Base-by-base conservation (phyloP, 2,329 filamentous ascomycete genomes). In the Plectosphaerella sp. region DNA sequence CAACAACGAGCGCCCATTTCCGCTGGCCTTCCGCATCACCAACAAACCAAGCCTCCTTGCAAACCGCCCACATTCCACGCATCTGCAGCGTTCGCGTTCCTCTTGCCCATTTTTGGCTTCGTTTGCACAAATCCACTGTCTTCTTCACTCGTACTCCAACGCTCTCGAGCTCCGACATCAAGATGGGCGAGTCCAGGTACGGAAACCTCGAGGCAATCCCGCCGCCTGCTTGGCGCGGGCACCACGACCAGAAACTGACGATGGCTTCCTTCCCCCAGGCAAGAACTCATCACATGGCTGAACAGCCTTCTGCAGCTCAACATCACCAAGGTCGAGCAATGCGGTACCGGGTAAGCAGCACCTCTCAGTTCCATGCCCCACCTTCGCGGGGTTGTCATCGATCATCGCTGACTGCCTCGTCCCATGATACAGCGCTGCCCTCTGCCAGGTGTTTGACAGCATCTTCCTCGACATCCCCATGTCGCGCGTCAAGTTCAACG, bases 291-390 rank as follows among this genome's bases (percentile, higher is more conserved):
- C 63, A 83, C 86, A 75, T 99, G 94, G 94, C 79, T 97, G 61
- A 99, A 99, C 80, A 93, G 89, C 80, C 88, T 99, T 57, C 86
- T 99, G 49, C 91, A 97, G 77, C 87, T 99, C 66, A 99, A 97
- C 77, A 86, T 99, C 65, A 97, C 89, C 65, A 97, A 97, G 76
- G 91, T 99, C 70, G 94, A 99, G 78, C 94, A 99, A 81, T 97
- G 93, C 72, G 94, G 94, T 71, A 97, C 93, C 67, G 94, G 93
- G 93, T 97, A 86, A 64, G 77, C 70, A 57, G 53, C 41, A 56
- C 61, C 61, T 63, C 79, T 61, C 61, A 58, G 61, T 59, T 62
- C 64, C 64, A 59, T 37, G 48, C 45, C 28, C 35, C 15, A 16
- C 49, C 15, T 41, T 22, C 25, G 37, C 48, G 22, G 36, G 28